phyloP scores from a whole-genome alignment of 1,284 basidiomycete species.

The Leucoagaricus sp. region DNA sequence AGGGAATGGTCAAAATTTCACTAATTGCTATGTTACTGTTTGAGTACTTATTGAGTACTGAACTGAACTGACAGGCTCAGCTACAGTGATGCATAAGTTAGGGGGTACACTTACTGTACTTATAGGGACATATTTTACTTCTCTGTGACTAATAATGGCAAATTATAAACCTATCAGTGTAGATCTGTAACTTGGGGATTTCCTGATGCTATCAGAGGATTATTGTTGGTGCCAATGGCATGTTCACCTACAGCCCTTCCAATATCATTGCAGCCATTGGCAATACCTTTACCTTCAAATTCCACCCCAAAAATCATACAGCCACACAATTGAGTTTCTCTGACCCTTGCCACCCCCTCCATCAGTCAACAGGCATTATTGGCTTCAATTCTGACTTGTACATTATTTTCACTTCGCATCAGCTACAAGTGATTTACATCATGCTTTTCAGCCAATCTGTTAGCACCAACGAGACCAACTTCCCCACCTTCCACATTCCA shows the following conservation, averaged over 20 bases:
- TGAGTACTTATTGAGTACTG: too few relatives aligned
- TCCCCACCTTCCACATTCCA: conserved; percentile 52
- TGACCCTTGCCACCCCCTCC: conserved; percentile 48
- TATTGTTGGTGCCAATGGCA: conserved; percentile 38
- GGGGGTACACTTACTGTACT: too few relatives aligned
- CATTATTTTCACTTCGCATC: conserved; percentile 19
- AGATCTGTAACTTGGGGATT: too few relatives aligned
- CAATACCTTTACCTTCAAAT: conserved; percentile 45
- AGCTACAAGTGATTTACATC: not conserved
- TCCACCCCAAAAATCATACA: conserved; percentile 53
- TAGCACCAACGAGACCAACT: conserved; percentile 25
- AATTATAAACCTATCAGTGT: too few relatives aligned
- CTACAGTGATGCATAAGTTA: too few relatives aligned
- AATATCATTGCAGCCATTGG: conserved; percentile 48
- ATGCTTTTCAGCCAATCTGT: conserved; percentile 27
- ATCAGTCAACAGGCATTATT: conserved; percentile 33
- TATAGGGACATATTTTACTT: too few relatives aligned
- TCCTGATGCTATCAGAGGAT: conserved; percentile 46
- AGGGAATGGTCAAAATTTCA: too few relatives aligned
- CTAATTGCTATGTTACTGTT: too few relatives aligned
- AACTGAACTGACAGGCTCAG: too few relatives aligned
- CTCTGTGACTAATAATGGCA: too few relatives aligned
- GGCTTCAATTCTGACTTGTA: conserved; percentile 58
- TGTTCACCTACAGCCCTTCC: conserved; percentile 39
- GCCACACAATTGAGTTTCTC: conserved; percentile 63